phyloP scores from a whole-genome alignment of 2,329 filamentous ascomycete genomes.

The Plenodomus biglobosus region DNA sequence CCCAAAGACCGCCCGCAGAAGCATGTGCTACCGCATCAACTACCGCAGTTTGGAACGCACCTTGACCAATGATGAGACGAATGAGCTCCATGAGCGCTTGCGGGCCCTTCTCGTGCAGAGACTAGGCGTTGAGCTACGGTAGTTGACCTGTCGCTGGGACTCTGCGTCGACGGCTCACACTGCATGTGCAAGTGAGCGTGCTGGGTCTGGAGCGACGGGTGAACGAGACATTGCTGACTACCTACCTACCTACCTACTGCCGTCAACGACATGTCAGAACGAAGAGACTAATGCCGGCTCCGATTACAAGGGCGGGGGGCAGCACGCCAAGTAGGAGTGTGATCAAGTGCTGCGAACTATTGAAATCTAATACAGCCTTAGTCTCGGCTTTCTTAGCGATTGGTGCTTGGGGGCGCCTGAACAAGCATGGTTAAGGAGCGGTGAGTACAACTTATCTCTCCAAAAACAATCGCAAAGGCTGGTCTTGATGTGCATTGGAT shows the following conservation, averaged over 20 bases:
- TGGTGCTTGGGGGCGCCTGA: background rate
- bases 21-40: constrained; percentile 88
- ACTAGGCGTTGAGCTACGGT: constrained; percentile 79
- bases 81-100: constrained; percentile 72
- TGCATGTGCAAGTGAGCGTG: background rate
- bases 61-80: constrained; percentile 79
- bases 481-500: too few relatives aligned
- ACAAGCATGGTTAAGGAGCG: constrained; percentile 4
- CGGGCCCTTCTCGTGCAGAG: constrained; percentile 64
- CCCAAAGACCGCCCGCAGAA: constrained; percentile 78
- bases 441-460: background rate
- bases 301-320: background rate
- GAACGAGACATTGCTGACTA: too few relatives aligned
- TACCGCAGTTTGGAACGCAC: constrained; percentile 92
- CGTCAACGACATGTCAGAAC: background rate
- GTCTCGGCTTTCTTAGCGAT: background rate
- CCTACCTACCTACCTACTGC: too few relatives aligned
- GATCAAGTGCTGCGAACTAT: background rate
- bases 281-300: background rate
- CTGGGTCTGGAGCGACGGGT: background rate
- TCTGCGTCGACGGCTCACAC: background rate
- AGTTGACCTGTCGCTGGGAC: too few relatives aligned
- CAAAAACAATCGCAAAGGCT: too few relatives aligned
- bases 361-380: background rate
- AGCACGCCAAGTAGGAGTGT: background rate